Base-by-base conservation (phyloP, 495 filamentous ascomycete species). In the Penicillium samsonianum region DNA sequence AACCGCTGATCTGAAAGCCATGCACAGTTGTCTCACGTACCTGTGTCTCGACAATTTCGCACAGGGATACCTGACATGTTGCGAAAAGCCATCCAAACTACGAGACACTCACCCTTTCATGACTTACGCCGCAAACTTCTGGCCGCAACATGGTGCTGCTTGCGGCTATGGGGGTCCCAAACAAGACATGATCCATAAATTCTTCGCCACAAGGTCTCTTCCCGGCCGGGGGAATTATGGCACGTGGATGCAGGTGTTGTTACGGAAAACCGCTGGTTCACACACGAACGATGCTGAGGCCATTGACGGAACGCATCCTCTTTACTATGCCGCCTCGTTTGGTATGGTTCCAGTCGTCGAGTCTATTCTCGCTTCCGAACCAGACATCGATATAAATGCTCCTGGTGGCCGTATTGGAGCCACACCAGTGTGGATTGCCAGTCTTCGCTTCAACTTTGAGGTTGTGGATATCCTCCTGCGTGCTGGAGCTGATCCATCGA, bases 291-390 rank as follows among this genome's bases (percentile, higher is more conserved):
- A 60, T 33, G 20, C 17, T 12, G 12, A 14, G 1, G 46, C 44
- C 16, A 66, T 68, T 38, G 58, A 65, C 16, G 50, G 12, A 9
- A 66, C 65, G 0, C 58, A 68, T 12, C 65, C 65, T 3, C 46
- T 68, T 4, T 68, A 68, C 40, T 68, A 68, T 37, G 65, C 65
- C 3, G 55, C 60, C 11, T 68, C 65, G 1, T 68, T 63, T 45
- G 65, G 65, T 0, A 60, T 68, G 59, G 22, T 45, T 9, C 50
- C 63, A 26, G 65, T 68, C 6, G 55, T 68, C 33, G 55, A 63
- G 22, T 53, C 60, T 22, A 59, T 68, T 19, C 54, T 68, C 2
- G 47, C 19, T 20, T 58, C 63, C 11, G 59, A 63, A 23, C 54
- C 57, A 2, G 41, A 50, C 20, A n/a, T 68, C 16, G 52, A 68